phyloP scores from a whole-genome alignment of 129 eudicot genomes.

The Pseudognaphalium luteoalbum region DNA sequence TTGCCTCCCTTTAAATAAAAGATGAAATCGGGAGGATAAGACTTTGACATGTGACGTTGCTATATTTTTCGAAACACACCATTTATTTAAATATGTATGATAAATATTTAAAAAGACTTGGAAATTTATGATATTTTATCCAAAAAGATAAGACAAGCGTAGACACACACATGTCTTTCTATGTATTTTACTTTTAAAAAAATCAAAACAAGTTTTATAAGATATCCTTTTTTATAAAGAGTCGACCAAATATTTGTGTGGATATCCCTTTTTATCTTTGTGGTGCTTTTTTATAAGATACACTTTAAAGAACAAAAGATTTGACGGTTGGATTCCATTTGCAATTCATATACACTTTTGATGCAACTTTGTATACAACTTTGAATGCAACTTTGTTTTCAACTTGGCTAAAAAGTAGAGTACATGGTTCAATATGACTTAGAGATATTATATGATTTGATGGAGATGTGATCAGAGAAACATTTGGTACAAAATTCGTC shows the following conservation, averaged over 20 bases:
- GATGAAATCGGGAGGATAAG: neutral
- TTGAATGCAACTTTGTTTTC: too few species aligned
- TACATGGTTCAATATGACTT: too few species aligned
- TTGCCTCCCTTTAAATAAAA: neutral
- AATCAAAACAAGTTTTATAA: neutral
- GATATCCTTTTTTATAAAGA: too few species aligned
- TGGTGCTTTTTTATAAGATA: neutral
- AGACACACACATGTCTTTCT: conserved; percentile 5
- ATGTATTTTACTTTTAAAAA: neutral
- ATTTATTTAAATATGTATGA: neutral
- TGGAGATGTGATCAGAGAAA: too few species aligned
- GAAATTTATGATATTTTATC: neutral
- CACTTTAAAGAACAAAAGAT: neutral
- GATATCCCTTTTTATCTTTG: neutral
- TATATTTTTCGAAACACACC: neutral
- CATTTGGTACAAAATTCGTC: too few species aligned
- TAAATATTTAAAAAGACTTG: neutral
- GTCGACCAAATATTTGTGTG: neutral
- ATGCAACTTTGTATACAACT: too few species aligned
- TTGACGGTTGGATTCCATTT: neutral
- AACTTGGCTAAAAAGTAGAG: too few species aligned
- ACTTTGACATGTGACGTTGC: neutral
- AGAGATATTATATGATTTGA: too few species aligned
- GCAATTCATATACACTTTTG: neutral
- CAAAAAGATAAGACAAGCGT: conserved; percentile 3